These are phyloP conservation scores for Podospora pseudoanserina DNA, from an alignment of 495 filamentous ascomycete species.

Conservation along the genomic window DNA sequence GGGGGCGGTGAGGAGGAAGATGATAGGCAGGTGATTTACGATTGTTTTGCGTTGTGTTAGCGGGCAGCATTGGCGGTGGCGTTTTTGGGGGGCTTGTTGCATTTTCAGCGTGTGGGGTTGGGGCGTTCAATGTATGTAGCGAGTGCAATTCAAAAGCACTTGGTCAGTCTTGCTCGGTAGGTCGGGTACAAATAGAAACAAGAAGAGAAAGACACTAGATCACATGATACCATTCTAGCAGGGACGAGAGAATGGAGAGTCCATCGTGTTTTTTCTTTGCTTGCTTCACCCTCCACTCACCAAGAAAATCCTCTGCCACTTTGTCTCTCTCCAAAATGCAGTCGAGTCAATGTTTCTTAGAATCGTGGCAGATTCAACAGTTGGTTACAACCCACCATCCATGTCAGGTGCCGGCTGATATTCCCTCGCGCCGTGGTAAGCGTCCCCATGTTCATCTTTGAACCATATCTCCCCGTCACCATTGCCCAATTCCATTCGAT, in stretches of 20 bases:
- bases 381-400: constrained; percentile 5
- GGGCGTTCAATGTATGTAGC: no score
- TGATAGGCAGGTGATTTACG: not conserved
- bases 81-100: not conserved
- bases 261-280: not conserved
- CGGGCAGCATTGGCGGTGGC: not conserved
- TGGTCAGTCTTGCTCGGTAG: no score
- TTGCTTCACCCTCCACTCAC: constrained; percentile 11
- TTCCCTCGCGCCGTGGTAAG: constrained; percentile 17
- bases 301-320: not conserved
- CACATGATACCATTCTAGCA: no score
- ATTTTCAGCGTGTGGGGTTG: not conserved
- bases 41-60: not conserved
- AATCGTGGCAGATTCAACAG: constrained; percentile 13
- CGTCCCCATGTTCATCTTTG: constrained; percentile 12
- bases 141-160: no score
- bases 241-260: no score
- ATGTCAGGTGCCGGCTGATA: constrained; percentile 1
- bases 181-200: no score
- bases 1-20: not conserved
- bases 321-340: constrained; percentile 4
- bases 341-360: constrained; percentile 10
- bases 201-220: no score
- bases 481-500: constrained; percentile 17
- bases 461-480: constrained; percentile 19